phyloP scores from a whole-genome alignment of 1,284 basidiomycete genomes.

The Porogramme epimiltina region DNA sequence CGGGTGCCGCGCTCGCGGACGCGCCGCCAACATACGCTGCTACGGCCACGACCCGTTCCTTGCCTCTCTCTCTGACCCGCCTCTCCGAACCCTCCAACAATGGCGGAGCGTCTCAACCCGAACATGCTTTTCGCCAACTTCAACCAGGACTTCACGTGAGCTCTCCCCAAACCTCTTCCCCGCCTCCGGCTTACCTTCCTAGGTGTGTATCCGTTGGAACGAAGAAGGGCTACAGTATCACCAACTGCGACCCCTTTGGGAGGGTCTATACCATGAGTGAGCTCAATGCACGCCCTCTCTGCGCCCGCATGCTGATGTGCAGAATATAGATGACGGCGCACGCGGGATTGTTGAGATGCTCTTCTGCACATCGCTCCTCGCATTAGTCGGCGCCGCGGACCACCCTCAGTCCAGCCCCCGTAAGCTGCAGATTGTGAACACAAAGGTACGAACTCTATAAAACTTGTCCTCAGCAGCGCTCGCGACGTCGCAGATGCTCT shows the following conservation, averaged over 20 bases:
- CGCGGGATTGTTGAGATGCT: constrained; percentile 98
- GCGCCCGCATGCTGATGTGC: neutral
- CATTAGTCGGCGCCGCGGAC: constrained; percentile 93
- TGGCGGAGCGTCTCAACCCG: constrained; percentile 41
- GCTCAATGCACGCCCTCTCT: constrained; percentile 31
- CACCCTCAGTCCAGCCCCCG: constrained; percentile 86
- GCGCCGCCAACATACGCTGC: constrained; percentile 5
- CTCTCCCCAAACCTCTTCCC: constrained; percentile 14
- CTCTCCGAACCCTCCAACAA: constrained; percentile 12
- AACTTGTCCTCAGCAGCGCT: neutral
- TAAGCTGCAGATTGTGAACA: constrained; percentile 97
- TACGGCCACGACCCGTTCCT: constrained; percentile 11
- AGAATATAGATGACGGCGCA: constrained; percentile 84
- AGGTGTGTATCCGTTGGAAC: constrained; percentile 69
- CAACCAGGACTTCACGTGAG: constrained; percentile 86
- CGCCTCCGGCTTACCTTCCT: constrained; percentile 1
- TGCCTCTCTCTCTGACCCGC: neutral
- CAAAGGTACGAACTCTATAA: constrained; percentile 66
- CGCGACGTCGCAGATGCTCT: neutral
- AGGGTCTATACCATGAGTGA: constrained; percentile 92
- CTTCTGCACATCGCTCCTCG: constrained; percentile 97
- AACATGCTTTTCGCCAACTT: constrained; percentile 86
- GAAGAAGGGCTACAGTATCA: constrained; percentile 94
- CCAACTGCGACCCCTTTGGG: constrained; percentile 98
- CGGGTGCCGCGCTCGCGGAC: constrained; percentile 5